Percentiles rank a stretch among this genome's conserved stretches.
Evolutionary conservation across 768 basidiomycete species (phyloP).

Genomic region (Scleroderma bovista): DNA sequence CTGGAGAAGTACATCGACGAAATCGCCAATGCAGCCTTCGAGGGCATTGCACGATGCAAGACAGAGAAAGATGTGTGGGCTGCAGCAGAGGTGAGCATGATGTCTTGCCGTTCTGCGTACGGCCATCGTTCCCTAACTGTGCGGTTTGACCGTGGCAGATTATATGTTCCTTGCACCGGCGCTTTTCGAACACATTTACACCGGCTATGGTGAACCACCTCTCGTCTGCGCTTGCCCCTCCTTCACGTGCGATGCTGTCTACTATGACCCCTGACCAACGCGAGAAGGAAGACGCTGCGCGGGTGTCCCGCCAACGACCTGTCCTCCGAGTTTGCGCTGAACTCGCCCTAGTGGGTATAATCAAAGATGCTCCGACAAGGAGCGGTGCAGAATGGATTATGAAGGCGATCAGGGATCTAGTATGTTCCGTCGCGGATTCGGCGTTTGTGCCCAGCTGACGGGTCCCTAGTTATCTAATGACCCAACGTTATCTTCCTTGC

Average conservation of each 20-base stretch:
- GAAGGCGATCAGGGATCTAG: conserved; percentile 80
- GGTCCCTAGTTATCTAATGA: conserved; percentile 75
- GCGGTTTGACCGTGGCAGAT: conserved; percentile 43
- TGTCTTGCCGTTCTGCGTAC: neutral
- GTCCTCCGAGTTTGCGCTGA: conserved; percentile 85
- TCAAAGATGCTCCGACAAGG: conserved; percentile 61
- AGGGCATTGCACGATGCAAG: conserved; percentile 84
- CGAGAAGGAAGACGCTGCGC: conserved; percentile 85
- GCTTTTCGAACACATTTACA: conserved; percentile 79
- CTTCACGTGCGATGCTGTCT: conserved; percentile 52
- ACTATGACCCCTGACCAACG: conserved; percentile 67
- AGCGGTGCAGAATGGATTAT: conserved; percentile 89
- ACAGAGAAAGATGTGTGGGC: conserved; percentile 90
- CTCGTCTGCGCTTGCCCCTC: conserved; percentile 49
- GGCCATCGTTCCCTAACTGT: neutral
- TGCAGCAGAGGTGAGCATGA: conserved; percentile 74
- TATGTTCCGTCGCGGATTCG: conserved; percentile 33
- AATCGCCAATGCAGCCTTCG: conserved; percentile 79
- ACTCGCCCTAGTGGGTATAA: conserved; percentile 81
- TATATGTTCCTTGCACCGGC: conserved; percentile 81
- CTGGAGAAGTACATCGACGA: conserved; percentile 97
- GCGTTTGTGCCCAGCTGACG: conserved; percentile 9
- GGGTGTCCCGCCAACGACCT: conserved; percentile 79
- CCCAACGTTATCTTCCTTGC: conserved; percentile 79
- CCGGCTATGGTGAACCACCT: conserved; percentile 62